Evolutionary conservation across 2,329 filamentous ascomycete species (phyloP), one percentile per base, ranked within the genome.

Genomic region (Tolypocladium tundrense): DNA sequence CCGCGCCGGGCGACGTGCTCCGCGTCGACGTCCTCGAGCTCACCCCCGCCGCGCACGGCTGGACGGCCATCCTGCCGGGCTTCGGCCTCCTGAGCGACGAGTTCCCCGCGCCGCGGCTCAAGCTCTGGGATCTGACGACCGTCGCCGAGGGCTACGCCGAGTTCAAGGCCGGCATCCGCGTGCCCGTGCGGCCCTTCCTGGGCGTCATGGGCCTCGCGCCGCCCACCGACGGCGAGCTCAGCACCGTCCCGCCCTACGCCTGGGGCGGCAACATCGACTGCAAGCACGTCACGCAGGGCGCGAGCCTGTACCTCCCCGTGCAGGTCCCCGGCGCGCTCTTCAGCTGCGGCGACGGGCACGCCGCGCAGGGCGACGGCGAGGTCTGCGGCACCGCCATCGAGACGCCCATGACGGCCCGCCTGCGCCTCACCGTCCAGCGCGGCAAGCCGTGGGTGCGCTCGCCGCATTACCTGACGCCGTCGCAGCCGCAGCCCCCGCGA

Each of bases 341-440:
- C 64, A 79, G 77, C 64, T 80, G 77, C 60, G 79, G 79, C 41
- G 79, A 83, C 63, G 79, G 78, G 0, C 79, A 82, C 64, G 78
- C 77, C 3, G 78, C 77, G 0, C 79, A 82, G 63, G 79, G 79
- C 3, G 78, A 81, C 59, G 79, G 79, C 4, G 79, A 82, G 61
- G 76, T 82, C 27, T 81, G 79, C 61, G 79, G 80, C 7, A 80
- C 78, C n/a, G 80, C 80, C 8, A 79, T 82, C 62, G 80, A 82
- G 70, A 81, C 79, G 33, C 73, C 77, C 1, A 77, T 80, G 68
- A 73, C 69, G 58, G 79, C 78, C 0, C 74, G 73, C 0, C 62
- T 82, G 40, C 72, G 75, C n/a, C 71, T 83, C 41, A 77, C 74
- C 3, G 68, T 81, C 8, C 70, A 76, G 58, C 79, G 78, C 65